Evolutionary conservation across 768 basidiomycete genomes (phyloP).

Genomic region (Tubosaeta sp.): DNA sequence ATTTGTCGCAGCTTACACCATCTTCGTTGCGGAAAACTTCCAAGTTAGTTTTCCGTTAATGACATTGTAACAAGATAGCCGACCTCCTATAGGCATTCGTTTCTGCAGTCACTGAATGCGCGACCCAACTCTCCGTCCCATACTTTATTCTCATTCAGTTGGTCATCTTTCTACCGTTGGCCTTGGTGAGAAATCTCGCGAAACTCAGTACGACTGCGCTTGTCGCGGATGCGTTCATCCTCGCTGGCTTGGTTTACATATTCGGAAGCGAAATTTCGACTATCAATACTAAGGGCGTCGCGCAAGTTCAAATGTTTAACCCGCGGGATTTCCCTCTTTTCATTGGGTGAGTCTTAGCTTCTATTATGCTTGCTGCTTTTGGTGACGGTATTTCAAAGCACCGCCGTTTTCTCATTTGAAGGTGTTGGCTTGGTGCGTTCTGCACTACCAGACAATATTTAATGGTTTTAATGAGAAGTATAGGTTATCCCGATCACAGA

Average conservation of each 20-base stretch:
- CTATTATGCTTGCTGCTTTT: neutral
- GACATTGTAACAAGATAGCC: neutral
- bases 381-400: conserved; percentile 43
- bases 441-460: neutral
- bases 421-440: conserved; percentile 82
- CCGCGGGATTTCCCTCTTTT: conserved; percentile 84
- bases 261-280: conserved; percentile 79
- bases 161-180: conserved; percentile 84
- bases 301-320: conserved; percentile 85
- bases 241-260: conserved; percentile 82
- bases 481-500: conserved; percentile 94
- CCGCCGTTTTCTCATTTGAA: conserved; percentile 98
- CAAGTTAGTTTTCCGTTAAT: conserved; percentile 34
- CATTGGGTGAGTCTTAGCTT: conserved; percentile 62
- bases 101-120: conserved; percentile 73
- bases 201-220: conserved; percentile 91
- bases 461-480: conserved; percentile 2
- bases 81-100: conserved; percentile 65
- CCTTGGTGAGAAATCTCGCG: conserved; percentile 88
- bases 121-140: conserved; percentile 58
- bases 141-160: conserved; percentile 84
- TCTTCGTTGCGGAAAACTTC: conserved; percentile 92
- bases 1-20: conserved; percentile 87
- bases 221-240: conserved; percentile 91
- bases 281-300: conserved; percentile 64